These are phyloP conservation scores for Lasiosphaeria ovina DNA, from an alignment of 495 filamentous ascomycete genomes.

Conservation along the genomic window DNA sequence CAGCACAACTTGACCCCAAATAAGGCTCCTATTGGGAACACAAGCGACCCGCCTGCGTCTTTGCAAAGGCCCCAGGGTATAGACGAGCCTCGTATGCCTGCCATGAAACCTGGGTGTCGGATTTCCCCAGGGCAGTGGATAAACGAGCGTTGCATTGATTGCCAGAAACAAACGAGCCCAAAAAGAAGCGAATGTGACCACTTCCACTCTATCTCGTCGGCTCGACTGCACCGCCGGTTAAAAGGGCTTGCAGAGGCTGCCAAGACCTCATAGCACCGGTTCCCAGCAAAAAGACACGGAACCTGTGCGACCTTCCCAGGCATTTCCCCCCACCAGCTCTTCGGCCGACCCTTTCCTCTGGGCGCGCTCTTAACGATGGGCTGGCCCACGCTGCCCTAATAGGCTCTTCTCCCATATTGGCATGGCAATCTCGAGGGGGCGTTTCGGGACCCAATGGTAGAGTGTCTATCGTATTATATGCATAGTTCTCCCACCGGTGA, in stretches of 20 bases:
- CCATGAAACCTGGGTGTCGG: slow-evolving; percentile 11
- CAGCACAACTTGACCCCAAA: too few species aligned
- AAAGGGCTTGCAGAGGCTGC: neutral
- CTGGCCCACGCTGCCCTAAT: too few species aligned
- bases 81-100: neutral
- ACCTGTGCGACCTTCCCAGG: too few species aligned
- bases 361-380: too few species aligned
- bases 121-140: slow-evolving; percentile 9
- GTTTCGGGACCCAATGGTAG: too few species aligned
- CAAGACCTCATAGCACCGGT: slow-evolving; percentile 1
- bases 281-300: neutral
- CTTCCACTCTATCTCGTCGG: slow-evolving; percentile 6
- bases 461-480: too few species aligned
- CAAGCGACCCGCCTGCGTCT: neutral
- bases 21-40: too few species aligned
- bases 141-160: slow-evolving; percentile 12
- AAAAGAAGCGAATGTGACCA: neutral
- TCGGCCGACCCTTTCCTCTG: too few species aligned
- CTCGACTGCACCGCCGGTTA: slow-evolving; percentile 9
- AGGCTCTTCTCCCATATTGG: too few species aligned
- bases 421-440: too few species aligned
- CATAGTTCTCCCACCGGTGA: too few species aligned
- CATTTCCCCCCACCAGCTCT: too few species aligned
- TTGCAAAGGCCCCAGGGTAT: neutral
- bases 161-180: neutral